A percentile compares a stretch with the other conserved stretches of the same genome.
These are phyloP conservation scores for Pleurotus tuoliensis DNA, from an alignment of 768 basidiomycete species.

Conservation along the genomic window DNA sequence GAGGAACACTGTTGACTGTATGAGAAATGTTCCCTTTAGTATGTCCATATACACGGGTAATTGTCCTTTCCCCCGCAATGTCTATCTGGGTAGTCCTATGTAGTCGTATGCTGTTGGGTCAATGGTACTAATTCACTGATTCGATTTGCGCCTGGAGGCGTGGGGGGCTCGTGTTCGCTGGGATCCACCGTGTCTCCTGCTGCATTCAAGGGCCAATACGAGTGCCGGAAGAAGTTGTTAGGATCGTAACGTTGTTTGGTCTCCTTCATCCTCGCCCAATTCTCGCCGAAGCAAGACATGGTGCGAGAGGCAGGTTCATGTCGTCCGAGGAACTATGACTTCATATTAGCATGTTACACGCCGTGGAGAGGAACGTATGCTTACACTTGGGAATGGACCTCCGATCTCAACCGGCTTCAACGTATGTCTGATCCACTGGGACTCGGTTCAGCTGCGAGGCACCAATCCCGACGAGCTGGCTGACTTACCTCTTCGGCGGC, in stretches of 20 bases:
- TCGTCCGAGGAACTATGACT: conserved; percentile 66
- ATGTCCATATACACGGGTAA: not conserved
- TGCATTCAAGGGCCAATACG: conserved; percentile 75
- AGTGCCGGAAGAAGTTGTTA: conserved; percentile 66
- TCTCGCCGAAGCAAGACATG: conserved; percentile 66
- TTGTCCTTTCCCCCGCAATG: not conserved
- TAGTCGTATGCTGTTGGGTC: too few relatives aligned
- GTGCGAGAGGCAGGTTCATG: conserved; percentile 61
- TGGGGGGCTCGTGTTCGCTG: conserved; percentile 59
- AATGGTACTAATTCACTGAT: not conserved
- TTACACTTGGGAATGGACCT: conserved; percentile 81
- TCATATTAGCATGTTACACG: conserved; percentile 12
- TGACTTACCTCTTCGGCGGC: conserved; percentile 74
- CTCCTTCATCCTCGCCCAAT: conserved; percentile 65
- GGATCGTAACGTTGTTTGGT: conserved; percentile 82
- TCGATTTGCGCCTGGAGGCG: conserved; percentile 26
- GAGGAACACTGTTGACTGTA: too few relatives aligned
- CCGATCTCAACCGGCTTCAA: conserved; percentile 70
- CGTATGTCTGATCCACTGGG: conserved; percentile 75
- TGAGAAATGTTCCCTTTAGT: too few relatives aligned
- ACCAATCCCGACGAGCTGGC: not conserved
- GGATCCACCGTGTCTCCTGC: conserved; percentile 52
- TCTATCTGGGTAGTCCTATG: too few relatives aligned
- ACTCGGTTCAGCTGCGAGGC: too few relatives aligned
- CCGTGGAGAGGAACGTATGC: conserved; percentile 24